Conservation (phyloP, 805 yeast species). For the Ogataea degrootiae region DNA sequence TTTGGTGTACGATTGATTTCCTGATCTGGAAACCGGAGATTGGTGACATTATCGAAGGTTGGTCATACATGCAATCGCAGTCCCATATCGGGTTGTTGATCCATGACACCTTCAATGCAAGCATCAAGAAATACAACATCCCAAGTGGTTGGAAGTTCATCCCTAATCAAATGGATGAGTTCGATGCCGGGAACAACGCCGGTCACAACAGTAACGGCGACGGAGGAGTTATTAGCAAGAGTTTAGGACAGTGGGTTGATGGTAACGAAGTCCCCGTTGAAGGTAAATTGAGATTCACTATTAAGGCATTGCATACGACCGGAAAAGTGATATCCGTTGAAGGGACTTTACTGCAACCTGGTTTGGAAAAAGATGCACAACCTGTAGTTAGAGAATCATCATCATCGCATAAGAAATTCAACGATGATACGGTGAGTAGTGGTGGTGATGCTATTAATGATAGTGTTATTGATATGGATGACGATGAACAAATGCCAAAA, state of each 20-base stretch:
- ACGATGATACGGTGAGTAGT: constrained; percentile 9
- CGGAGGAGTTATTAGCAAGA: constrained; percentile 25
- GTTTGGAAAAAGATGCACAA: constrained; percentile 48
- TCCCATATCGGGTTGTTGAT: constrained; percentile 89
- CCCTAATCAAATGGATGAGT: constrained; percentile 70
- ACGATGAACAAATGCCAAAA: constrained; percentile 17
- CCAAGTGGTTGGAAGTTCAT: constrained; percentile 86
- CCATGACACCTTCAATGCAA: constrained; percentile 93
- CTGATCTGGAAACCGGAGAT: constrained; percentile 85
- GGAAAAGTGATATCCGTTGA: constrained; percentile 83
- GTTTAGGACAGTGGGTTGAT: constrained; percentile 88
- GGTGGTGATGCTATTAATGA: constrained; percentile 9
- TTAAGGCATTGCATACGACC: constrained; percentile 66
- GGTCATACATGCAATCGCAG: constrained; percentile 87
- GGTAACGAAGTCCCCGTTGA: constrained; percentile 68
- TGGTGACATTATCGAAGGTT: constrained; percentile 87
- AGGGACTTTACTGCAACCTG: constrained; percentile 72
- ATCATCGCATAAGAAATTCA: constrained; percentile 37
- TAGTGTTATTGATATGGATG: constrained; percentile 17
- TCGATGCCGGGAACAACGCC: constrained; percentile 18
- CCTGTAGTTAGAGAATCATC: constrained; percentile 41
- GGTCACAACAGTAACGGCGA: constrained; percentile 21
- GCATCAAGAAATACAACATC: constrained; percentile 77
- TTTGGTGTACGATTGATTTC: constrained; percentile 82
- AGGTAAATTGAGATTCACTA: constrained; percentile 74